Evolutionary conservation across 108 stramenopile genomes (phyloP), one percentile per base, ranked within the genome.

Genomic region (Cyclotella atomus): DNA sequence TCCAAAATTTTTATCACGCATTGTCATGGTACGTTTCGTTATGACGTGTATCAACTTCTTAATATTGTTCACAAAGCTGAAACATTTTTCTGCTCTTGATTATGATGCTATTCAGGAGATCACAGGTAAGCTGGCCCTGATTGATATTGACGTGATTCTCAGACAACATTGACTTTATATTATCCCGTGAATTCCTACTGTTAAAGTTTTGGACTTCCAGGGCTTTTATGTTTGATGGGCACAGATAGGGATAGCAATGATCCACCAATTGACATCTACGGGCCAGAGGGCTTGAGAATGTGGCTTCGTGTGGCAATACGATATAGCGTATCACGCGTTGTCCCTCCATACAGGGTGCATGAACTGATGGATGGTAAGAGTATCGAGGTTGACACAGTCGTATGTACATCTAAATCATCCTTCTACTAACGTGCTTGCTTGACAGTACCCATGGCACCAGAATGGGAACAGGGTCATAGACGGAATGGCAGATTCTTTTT

Each of bases 1-100:
- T 81, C 83, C 7, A 89, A 89, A 56, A 97, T 99, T 35, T 99
- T 99, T 84, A 52, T 97, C 29, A 97, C 98, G 0, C 98, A 99
- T 77, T 88, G 87, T 15, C 98, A 99, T 73, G 97, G 97, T 24
- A 23, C 19, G 55, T 56, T 56, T 20, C 83, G 79, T 68, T n/a
- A 4, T 17, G 47, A 24, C 25, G 21, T 28, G 6, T 5, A 21
- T 8, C 6, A 7, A 17, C 23, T 28, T 56, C 16, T 30, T 27
- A 3, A 29, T 30, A 5, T 17, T 21, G 20, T 50, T 56, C 55
- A 27, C 24, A 28, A 56, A 4, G n/a, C 3, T 56, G 6, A 12
- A 28, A 25, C 28, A 2, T 16, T 30, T 29, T 4, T 28, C 28
- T 28, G 5, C 55, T 28, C 8, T 27, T 28, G 21, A 52, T 21